Conservation (phyloP, 2,329 filamentous ascomycete species). For the Alternaria arbusti region DNA sequence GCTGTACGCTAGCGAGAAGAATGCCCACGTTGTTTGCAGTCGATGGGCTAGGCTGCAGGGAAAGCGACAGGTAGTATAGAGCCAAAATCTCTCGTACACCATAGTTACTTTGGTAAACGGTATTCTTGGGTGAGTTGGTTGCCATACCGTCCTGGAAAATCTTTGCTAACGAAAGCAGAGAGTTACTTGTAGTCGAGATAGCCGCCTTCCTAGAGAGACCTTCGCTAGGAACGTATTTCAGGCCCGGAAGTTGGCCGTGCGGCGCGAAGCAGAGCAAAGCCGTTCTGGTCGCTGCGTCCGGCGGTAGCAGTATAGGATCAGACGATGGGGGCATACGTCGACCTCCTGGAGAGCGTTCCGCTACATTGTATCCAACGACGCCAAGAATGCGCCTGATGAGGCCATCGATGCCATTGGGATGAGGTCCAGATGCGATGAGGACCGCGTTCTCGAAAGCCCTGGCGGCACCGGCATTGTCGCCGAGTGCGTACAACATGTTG, state of each 20-base stretch:
- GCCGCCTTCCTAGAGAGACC: conserved; percentile 78
- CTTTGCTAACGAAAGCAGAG: conserved; percentile 90
- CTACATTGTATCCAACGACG: conserved; percentile 61
- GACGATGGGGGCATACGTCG: conserved; percentile 43
- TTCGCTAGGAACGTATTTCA: conserved; percentile 71
- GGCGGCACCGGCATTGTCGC: conserved; percentile 80
- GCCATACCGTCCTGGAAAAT: conserved; percentile 98
- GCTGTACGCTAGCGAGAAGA: conserved; percentile 91
- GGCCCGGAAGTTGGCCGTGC: conserved; percentile 78
- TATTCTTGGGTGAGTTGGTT: conserved; percentile 64
- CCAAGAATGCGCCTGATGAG: conserved; percentile 80
- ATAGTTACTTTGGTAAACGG: conserved; percentile 66
- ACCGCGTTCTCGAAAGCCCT: conserved; percentile 95
- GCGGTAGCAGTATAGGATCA: conserved; percentile 78
- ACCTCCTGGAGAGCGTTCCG: conserved; percentile 41
- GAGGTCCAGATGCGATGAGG: conserved; percentile 79
- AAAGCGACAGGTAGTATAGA: conserved; percentile 93
- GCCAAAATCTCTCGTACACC: conserved; percentile 92
- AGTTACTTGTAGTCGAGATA: conserved; percentile 93
- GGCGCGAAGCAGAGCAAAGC: conserved; percentile 81
- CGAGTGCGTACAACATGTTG: conserved; percentile 94
- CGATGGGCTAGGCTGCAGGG: conserved; percentile 92
- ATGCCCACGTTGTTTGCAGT: conserved; percentile 99
- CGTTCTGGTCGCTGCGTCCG: conserved; percentile 82
- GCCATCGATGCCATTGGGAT: conserved; percentile 72